Base-by-base conservation (phyloP, 768 basidiomycete genomes). In the Filobasidium floriforme region DNA sequence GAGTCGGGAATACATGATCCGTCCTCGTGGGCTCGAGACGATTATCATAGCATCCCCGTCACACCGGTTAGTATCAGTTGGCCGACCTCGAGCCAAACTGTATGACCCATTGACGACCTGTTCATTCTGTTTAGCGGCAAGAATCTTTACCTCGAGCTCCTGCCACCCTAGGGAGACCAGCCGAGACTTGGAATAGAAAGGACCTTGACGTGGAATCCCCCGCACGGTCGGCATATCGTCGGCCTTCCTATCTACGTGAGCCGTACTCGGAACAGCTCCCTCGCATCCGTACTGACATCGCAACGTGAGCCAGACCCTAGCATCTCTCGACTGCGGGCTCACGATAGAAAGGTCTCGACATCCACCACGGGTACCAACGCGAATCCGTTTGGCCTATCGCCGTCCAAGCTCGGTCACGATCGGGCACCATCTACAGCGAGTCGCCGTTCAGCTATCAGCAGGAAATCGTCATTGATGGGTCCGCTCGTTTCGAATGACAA, bases 311-410 rank as follows among this genome's bases (percentile, higher is more conserved):
- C 59, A 72, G 70, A 71, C 60, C 71, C 73, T 11, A 70, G 74
- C 24, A 71, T 79, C 18, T 79, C 79, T 18, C 70, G 79, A 4
- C 66, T 79, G n/a, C 68, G 79, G 41, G 78, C 78, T 15, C 76
- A 77, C 62, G 68, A 71, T 29, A 74, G 76, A 22, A 65, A 57
- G 22, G 49, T 57, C 40, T 46, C 64, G 1, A 28, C 64, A 22
- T 41, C 51, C 12, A 19, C 54, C 1, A 22, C 59, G 15, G 43
- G 59, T 40, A 14, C 59, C 14, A 32, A 43, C 6, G n/a, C 44
- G n/a, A 57, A 57, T 51, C 59, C 32, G 11, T 57, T 43, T 14
- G 59, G 64, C 29, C 24, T 70, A 0, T 76, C 75, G 10, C 62
- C 72, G 0, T 73, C 74, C 14, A 71, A 71, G 7, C 55, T 69